These are phyloP conservation scores for Platanus orientalis DNA, from an alignment of 164 flowering plant species.

Conservation along the genomic window DNA sequence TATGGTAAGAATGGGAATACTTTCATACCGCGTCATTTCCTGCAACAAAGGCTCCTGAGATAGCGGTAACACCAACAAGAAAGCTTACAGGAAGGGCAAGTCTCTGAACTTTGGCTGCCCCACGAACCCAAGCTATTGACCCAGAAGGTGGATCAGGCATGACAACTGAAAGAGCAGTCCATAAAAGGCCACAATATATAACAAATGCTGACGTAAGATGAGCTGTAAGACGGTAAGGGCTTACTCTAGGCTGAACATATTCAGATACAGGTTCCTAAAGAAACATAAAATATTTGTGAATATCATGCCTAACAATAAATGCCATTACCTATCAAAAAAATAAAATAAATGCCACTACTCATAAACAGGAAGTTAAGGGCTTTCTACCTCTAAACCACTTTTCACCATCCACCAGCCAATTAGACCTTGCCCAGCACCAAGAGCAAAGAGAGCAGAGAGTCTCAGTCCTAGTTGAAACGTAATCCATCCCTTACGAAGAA, in stretches of 20 bases:
- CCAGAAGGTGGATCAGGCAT: constrained; percentile 96
- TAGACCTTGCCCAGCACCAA: constrained; percentile 98
- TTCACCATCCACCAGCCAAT: constrained; percentile 99
- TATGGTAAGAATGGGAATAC: background rate
- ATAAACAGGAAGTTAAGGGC: background rate
- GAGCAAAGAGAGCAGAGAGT: constrained; percentile 82
- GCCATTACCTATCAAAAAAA: too few relatives aligned
- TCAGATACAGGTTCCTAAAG: constrained; percentile 68
- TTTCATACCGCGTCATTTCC: constrained; percentile 95
- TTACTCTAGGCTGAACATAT: constrained; percentile 81
- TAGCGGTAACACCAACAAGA: constrained; percentile 77
- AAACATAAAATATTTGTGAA: background rate
- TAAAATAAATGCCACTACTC: too few relatives aligned
- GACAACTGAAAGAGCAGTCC: constrained; percentile 94
- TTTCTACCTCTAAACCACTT: constrained; percentile 87
- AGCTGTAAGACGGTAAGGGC: constrained; percentile 94
- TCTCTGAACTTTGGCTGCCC: constrained; percentile 80
- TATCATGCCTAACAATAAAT: background rate
- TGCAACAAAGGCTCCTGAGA: constrained; percentile 97
- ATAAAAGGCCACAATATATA: constrained; percentile 82
- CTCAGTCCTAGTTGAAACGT: constrained; percentile 68
- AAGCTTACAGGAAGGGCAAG: constrained; percentile 77
- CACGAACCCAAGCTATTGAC: constrained; percentile 77
- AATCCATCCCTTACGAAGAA: constrained; percentile 78
- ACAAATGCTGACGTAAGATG: constrained; percentile 94